A percentile compares a stretch with the other conserved stretches of the same genome.
phyloP scores from a whole-genome alignment of 2,329 filamentous ascomycete species.

The Pseudohalonectria lignicola region DNA sequence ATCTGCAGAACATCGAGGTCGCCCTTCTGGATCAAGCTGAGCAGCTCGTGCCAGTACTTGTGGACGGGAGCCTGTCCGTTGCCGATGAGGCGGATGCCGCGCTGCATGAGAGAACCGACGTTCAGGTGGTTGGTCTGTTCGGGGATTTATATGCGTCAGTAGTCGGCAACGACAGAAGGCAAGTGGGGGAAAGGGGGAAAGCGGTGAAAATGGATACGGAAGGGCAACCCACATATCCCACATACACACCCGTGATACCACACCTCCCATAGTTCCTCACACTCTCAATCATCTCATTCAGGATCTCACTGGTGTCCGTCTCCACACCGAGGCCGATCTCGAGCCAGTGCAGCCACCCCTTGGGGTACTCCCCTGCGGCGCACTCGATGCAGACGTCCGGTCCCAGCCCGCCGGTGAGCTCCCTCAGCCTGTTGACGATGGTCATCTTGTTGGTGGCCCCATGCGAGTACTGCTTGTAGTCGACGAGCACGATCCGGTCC shows the following conservation, averaged over 20 bases:
- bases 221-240: constrained; percentile 42
- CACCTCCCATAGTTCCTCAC: constrained; percentile 62
- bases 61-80: constrained; percentile 64
- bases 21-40: constrained; percentile 53
- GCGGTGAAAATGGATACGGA: neutral
- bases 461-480: constrained; percentile 50
- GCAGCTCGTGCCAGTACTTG: constrained; percentile 72
- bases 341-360: constrained; percentile 48
- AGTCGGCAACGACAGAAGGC: neutral
- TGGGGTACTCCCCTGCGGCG: constrained; percentile 49
- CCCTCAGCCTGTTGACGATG: constrained; percentile 62
- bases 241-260: constrained; percentile 64
- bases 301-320: constrained; percentile 72
- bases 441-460: constrained; percentile 47
- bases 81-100: constrained; percentile 67
- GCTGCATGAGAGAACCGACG: constrained; percentile 75
- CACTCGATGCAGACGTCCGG: constrained; percentile 66
- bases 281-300: constrained; percentile 72
- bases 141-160: neutral
- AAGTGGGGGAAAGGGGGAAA: too few species aligned
- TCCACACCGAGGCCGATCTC: constrained; percentile 56
- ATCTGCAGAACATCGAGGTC: constrained; percentile 69
- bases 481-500: constrained; percentile 49
- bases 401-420: constrained; percentile 60
- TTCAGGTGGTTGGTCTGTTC: constrained; percentile 67